Percentiles rank a stretch among this genome's conserved stretches.
Evolutionary conservation across 1,139 yeast genomes (phyloP).

Genomic region (Taiozyma sp.): DNA sequence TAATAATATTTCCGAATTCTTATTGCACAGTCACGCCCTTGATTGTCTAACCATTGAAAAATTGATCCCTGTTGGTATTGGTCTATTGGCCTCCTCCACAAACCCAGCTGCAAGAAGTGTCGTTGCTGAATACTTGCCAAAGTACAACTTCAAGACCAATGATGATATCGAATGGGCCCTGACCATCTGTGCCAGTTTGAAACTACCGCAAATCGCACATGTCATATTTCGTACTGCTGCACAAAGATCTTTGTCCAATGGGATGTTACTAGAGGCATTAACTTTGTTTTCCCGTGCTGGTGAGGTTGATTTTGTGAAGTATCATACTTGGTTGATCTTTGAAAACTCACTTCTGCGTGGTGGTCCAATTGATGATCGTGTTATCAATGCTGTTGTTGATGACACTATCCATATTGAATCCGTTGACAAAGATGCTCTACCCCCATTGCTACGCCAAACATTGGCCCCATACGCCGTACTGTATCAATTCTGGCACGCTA

Average conservation of each 20-base stretch:
- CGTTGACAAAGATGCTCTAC: slow-evolving; percentile 25
- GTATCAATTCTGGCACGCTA: slow-evolving; percentile 39
- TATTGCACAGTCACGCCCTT: slow-evolving; percentile 55
- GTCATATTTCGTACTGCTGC: slow-evolving; percentile 36
- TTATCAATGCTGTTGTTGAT: slow-evolving; percentile 47
- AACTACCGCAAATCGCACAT: slow-evolving; percentile 47
- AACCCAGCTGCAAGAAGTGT: slow-evolving; percentile 39
- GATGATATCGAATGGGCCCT: slow-evolving; percentile 82
- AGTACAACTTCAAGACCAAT: slow-evolving; percentile 51
- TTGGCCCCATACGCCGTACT: slow-evolving; percentile 71
- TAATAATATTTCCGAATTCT: slow-evolving; percentile 49
- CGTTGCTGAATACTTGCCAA: slow-evolving; percentile 58
- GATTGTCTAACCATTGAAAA: slow-evolving; percentile 44
- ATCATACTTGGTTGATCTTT: slow-evolving; percentile 45
- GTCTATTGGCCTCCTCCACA: slow-evolving; percentile 38
- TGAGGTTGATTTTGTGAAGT: slow-evolving; percentile 39
- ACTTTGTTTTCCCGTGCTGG: slow-evolving; percentile 63
- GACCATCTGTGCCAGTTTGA: slow-evolving; percentile 46
- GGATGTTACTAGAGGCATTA: slow-evolving; percentile 55
- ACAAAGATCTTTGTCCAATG: slow-evolving; percentile 27
- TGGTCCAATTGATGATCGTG: slow-evolving; percentile 46
- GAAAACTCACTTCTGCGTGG: slow-evolving; percentile 55
- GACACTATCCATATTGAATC: slow-evolving; percentile 29
- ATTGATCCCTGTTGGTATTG: slow-evolving; percentile 64
- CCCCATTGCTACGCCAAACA: slow-evolving; percentile 60